Evolutionary conservation across 352 stramenopile genomes (phyloP), one percentile per base, ranked within the genome.

Genomic region (Pythium chondricola): DNA sequence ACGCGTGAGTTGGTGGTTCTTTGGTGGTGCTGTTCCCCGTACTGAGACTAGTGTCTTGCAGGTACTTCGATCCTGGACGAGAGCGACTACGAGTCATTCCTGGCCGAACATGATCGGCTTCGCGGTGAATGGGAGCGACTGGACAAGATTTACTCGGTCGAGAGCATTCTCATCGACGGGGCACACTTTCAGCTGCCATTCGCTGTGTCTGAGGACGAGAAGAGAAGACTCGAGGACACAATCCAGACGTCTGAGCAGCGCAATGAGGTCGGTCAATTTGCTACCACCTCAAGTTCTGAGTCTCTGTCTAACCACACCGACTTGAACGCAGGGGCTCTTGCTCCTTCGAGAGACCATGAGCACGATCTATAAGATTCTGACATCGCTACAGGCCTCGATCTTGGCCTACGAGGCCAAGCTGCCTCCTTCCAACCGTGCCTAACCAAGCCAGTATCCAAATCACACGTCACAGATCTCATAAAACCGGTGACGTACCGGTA

Each of bases 41-140:
- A n/a, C n/a, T n/a, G n/a, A n/a, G n/a, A n/a, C n/a, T n/a, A 31
- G 24, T 31, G 4, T 48, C 14, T 37, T 53, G 13, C 25, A 65
- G 55, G 60, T 10, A 77, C 78, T 6, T 63, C 68, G 2, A 75
- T 90, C 29, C 56, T 85, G 30, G 78, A 90, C 35, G 69, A 71
- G n/a, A 52, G 38, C 21, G 78, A 90, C 66, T 80, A 83, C 46
- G 44, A 72, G 10, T 60, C 56, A 17, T 86, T 90, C 36, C 42
- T 67, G 14, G 43, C 68, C 22, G 77, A 74, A 43, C 61, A 86
- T 40, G 67, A 81, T 31, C 52, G 61, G 13, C 70, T 83, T 22
- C 48, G 48, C 0, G 56, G 61, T 3, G 71, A 88, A 43, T 87
- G 78, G 78, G 70, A 81, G 44, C 59, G 69, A 48, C 71, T 90